phyloP scores from a whole-genome alignment of 169 alveolate species.

The Eimeria nieschulzi region DNA sequence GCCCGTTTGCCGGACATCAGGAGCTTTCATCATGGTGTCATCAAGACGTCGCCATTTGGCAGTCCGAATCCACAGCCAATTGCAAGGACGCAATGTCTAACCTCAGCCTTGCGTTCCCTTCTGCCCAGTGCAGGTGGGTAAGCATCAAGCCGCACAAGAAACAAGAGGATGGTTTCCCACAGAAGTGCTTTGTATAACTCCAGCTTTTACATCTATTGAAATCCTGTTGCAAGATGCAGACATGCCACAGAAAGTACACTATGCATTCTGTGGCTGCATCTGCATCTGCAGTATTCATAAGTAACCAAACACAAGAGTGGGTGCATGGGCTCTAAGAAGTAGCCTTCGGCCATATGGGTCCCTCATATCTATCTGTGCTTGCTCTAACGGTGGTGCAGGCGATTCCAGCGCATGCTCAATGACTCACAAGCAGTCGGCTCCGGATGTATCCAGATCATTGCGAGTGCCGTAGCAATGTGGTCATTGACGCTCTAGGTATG shows the following conservation, averaged over 20 bases:
- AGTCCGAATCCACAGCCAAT: conserved; percentile 34
- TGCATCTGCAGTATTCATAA: no score
- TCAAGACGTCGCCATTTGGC: conserved; percentile 44
- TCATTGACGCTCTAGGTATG: not conserved
- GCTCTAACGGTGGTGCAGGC: conserved; percentile 32
- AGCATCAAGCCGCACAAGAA: no score
- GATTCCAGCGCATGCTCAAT: conserved; percentile 25
- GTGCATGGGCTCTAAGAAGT: not conserved
- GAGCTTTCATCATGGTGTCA: conserved; percentile 41
- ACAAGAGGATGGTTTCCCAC: no score
- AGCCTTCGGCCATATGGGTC: not conserved
- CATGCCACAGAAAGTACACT: no score
- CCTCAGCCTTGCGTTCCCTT: conserved; percentile 52
- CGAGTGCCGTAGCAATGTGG: not conserved
- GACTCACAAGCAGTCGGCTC: not conserved
- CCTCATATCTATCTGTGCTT: not conserved
- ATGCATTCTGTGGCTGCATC: no score
- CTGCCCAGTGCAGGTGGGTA: conserved; percentile 59
- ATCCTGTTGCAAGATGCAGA: no score
- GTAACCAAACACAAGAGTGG: not conserved
- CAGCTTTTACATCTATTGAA: no score
- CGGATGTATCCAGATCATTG: not conserved
- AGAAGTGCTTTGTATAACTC: no score
- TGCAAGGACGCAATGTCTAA: conserved; percentile 48
- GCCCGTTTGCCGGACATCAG: not conserved